phyloP scores from a whole-genome alignment of 768 basidiomycete species.

The Suillus lakei region DNA sequence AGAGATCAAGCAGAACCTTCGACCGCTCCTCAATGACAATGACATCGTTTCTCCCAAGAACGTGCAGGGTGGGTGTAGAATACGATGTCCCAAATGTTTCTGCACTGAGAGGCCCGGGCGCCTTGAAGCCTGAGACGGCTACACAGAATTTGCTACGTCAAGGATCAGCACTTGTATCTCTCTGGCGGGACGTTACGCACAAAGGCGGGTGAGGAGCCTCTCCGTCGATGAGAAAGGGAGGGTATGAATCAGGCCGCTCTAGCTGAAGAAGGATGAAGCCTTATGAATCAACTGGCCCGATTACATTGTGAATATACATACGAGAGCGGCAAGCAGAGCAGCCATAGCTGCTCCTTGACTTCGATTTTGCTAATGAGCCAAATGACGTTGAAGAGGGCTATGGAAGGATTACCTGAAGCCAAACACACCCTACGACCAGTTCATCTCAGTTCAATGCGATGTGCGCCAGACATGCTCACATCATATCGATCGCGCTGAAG shows the following conservation, averaged over 20 bases:
- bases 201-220: conserved; percentile 75
- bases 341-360: conserved; percentile 85
- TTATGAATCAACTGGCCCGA: conserved; percentile 4
- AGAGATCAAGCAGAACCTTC: conserved; percentile 55
- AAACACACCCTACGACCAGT: conserved; percentile 62
- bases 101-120: conserved; percentile 49
- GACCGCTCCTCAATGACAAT: conserved; percentile 76
- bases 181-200: conserved; percentile 43
- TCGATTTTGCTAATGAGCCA: conserved; percentile 13
- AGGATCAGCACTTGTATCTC: neutral
- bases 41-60: conserved; percentile 78
- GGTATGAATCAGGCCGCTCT: conserved; percentile 55
- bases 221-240: conserved; percentile 66
- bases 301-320: conserved; percentile 38
- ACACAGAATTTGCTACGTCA: conserved; percentile 68
- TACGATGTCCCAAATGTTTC: conserved; percentile 56
- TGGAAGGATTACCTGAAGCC: conserved; percentile 66
- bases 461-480: conserved; percentile 43
- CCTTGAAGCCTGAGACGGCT: conserved; percentile 73
- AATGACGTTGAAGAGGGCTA: neutral
- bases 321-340: conserved; percentile 69
- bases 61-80: conserved; percentile 76
- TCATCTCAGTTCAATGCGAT: neutral
- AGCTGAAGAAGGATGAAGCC: conserved; percentile 41
- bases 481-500: conserved; percentile 66